Evolutionary conservation across 83 land plant species (phyloP), one percentile per base, ranked within the genome.

Genomic region (Picea abies): DNA sequence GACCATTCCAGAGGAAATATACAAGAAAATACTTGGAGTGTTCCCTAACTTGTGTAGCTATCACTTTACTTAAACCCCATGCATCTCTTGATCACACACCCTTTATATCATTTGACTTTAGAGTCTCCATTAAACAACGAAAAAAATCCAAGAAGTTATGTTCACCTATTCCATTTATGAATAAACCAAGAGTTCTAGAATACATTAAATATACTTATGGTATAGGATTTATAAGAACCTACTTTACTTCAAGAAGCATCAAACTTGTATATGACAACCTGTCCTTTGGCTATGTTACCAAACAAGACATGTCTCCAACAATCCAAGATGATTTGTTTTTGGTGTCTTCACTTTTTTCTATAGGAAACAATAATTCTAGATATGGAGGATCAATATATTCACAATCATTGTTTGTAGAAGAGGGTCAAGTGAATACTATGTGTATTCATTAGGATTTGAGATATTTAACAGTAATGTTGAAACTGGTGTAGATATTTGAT

Each of bases 51-150:
- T 94, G 86, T 22, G 99, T 96, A 84, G 98, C 96, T 82, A 96
- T 81, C 32, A 98, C 98, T 98, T 97, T 99, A 88, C 99, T 98
- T 84, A 98, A 83, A 15, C 99, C 99, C 90, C 94, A 98, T 47
- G 99, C 99, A 88, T 98, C 99, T 79, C 99, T 99, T 84, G 94
- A 94, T 70, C 99, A 92, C 69, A 96, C 99, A 75, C 96, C 99
- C 81, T 98, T 97, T 80, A 95, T 96, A 58, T 65, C 86, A 83
- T 98, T 99, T 71, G 95, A 93, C 81, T 98, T 98, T 39, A 98
- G 87, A 37, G 99, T 96, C 22, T 94, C 97, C 39, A 98, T 81
- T 79, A 98, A 89, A 99, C 99, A 98, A 64, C 98, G 89, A 17
- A 96, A 97, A 80, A 98, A 93, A 87, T 96, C 96, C 58, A 92